These are phyloP conservation scores for Solanum habrochaites DNA, from an alignment of 257 asterid species.

Conservation along the genomic window DNA sequence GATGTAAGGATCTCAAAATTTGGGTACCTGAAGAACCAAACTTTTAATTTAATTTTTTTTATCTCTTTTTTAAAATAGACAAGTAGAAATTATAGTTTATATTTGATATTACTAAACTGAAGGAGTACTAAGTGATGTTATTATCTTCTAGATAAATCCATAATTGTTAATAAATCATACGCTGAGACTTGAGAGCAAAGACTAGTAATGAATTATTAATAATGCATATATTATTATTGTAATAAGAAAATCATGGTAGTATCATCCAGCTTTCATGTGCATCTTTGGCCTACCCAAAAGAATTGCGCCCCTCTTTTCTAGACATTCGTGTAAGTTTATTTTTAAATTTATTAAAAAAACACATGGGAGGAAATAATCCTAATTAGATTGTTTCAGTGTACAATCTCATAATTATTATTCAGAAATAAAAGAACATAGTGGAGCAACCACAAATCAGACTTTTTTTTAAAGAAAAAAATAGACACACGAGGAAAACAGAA, in stretches of 20 bases:
- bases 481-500: too few species aligned
- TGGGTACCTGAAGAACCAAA: too few species aligned
- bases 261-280: background rate
- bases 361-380: background rate
- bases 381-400: background rate
- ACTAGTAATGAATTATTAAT: background rate
- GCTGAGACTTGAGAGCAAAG: background rate
- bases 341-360: too few species aligned
- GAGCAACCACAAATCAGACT: background rate
- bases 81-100: too few species aligned
- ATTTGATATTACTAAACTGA: background rate
- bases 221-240: background rate
- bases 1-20: too few species aligned
- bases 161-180: background rate
- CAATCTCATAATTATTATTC: too few species aligned
- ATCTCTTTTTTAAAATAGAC: background rate
- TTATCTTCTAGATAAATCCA: background rate
- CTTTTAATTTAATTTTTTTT: too few species aligned
- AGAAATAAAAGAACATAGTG: too few species aligned
- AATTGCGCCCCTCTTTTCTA: background rate
- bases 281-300: background rate
- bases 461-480: too few species aligned
- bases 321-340: background rate
- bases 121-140: background rate
- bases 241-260: too few species aligned